Percentiles rank a stretch among this genome's conserved stretches.
Evolutionary conservation across 2,329 filamentous ascomycete genomes (phyloP).

Genomic region (Eurotiales sp.): DNA sequence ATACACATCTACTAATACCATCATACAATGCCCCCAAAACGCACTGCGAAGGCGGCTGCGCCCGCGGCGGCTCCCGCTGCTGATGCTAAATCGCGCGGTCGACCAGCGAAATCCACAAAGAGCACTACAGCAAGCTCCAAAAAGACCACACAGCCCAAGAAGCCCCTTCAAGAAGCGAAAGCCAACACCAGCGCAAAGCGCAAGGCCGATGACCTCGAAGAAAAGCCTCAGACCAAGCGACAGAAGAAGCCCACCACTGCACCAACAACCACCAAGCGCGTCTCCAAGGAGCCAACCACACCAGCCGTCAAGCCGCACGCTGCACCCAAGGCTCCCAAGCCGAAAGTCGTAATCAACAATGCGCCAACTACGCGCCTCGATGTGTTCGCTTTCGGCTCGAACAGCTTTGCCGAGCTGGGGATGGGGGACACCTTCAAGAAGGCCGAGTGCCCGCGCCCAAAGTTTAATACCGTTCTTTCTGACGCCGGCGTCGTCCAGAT

Average conservation of each 20-base stretch:
- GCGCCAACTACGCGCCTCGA: conserved; percentile 53
- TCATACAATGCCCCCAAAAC: conserved; percentile 13
- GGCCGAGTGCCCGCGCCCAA: conserved; percentile 63
- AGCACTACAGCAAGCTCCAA: conserved; percentile 4
- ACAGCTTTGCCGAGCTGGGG: conserved; percentile 68
- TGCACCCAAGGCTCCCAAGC: conserved; percentile 16
- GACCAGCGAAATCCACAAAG: conserved; percentile 10
- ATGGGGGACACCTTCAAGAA: conserved; percentile 63
- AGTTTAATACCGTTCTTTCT: conserved; percentile 58
- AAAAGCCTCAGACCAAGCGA: conserved; percentile 12
- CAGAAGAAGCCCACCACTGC: conserved; percentile 9
- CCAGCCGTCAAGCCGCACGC: too few species aligned
- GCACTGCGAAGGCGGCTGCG: conserved; percentile 6
- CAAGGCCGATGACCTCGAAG: conserved; percentile 16
- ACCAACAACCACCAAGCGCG: conserved; percentile 4
- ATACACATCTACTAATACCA: too few species aligned
- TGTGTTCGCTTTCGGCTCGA: conserved; percentile 72
- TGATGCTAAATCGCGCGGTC: conserved; percentile 10
- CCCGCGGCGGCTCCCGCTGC: conserved; percentile 1
- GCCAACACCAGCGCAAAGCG: conserved; percentile 16
- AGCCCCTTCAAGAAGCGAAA: conserved; percentile 15
- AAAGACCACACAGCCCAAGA: conserved; percentile 23
- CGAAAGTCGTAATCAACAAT: conserved; percentile 51
- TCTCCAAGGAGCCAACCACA: too few species aligned
- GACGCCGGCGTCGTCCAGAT: conserved; percentile 61